Evolutionary conservation across 164 flowering plant genomes (phyloP).

Genomic region (Liriodendron chinense): DNA sequence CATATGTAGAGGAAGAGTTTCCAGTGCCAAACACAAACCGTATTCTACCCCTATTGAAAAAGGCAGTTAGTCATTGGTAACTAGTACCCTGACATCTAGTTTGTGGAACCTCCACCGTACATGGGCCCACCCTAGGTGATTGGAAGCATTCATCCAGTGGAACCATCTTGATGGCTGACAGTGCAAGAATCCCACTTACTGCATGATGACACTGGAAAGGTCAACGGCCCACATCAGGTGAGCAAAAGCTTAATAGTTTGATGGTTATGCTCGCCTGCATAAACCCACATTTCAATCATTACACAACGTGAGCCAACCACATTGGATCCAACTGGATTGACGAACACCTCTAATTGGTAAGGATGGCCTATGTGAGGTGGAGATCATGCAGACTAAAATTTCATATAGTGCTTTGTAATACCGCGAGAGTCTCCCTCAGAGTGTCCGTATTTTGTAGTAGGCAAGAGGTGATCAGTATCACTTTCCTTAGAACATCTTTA

Average conservation of each 20-base stretch:
- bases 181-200: neutral
- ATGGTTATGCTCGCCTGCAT: neutral
- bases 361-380: neutral
- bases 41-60: neutral
- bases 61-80: neutral
- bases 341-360: neutral
- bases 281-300: neutral
- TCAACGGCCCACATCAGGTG: neutral
- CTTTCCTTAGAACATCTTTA: slow-evolving; percentile 54
- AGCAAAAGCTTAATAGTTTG: too few species aligned
- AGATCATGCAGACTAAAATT: neutral
- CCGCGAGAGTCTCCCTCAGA: slow-evolving; percentile 45
- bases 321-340: neutral
- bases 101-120: neutral
- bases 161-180: neutral
- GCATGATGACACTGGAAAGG: neutral
- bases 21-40: neutral
- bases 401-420: slow-evolving; percentile 13
- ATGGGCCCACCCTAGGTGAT: neutral
- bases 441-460: slow-evolving; percentile 36
- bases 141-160: neutral
- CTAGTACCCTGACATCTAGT: neutral
- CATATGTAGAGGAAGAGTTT: neutral
- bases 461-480: slow-evolving; percentile 49
- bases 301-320: neutral